Percentiles rank a stretch among this genome's conserved stretches.
These are phyloP conservation scores for Geum urbanum DNA, from an alignment of 306 rosid species.

Conservation along the genomic window DNA sequence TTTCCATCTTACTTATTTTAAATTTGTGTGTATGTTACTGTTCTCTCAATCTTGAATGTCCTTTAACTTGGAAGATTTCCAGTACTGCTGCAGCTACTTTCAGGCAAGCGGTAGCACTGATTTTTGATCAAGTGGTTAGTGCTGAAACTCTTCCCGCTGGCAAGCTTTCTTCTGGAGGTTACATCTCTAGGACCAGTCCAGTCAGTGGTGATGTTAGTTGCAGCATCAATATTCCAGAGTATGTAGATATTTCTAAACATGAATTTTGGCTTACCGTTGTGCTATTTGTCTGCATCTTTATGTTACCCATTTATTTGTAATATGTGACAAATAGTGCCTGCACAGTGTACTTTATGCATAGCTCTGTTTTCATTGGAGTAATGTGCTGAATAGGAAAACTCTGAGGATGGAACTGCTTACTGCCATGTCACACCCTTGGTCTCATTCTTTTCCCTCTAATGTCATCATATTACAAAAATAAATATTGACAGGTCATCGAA, in stretches of 20 bases:
- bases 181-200: conserved; percentile 66
- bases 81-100: conserved; percentile 99
- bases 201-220: conserved; percentile 76
- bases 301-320: neutral
- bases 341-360: neutral
- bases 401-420: conserved; percentile 13
- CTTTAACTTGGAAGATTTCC: conserved; percentile 45
- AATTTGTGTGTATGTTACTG: neutral
- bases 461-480: conserved; percentile 13
- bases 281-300: conserved; percentile 19
- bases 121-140: conserved; percentile 71
- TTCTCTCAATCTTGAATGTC: conserved; percentile 20
- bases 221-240: conserved; percentile 72
- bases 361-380: conserved; percentile 7
- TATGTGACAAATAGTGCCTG: neutral
- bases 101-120: conserved; percentile 94
- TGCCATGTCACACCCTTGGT: conserved; percentile 19
- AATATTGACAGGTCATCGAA: conserved; percentile 57
- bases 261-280: neutral
- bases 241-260: conserved; percentile 30
- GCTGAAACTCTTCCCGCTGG: conserved; percentile 92
- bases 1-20: neutral
- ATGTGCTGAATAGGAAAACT: neutral
- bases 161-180: conserved; percentile 69
- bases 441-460: conserved; percentile 19